Evolutionary conservation across 345 rosid species (phyloP).

Genomic region (Salix purpurea): DNA sequence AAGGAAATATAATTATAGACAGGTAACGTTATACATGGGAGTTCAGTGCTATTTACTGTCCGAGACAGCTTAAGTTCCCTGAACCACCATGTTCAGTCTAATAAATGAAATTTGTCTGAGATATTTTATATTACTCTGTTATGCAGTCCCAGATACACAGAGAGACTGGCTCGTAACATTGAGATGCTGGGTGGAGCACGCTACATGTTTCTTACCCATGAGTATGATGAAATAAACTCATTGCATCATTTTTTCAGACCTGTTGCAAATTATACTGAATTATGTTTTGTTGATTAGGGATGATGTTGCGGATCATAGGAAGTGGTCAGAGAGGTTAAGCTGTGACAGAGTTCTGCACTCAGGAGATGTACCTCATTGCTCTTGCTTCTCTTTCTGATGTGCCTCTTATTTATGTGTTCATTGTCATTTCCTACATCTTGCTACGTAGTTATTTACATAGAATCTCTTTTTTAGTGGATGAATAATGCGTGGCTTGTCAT

Average conservation of each 20-base stretch:
- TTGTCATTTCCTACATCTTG: neutral
- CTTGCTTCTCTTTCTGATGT: neutral
- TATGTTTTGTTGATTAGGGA: slow-evolving; percentile 41
- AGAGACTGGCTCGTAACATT: slow-evolving; percentile 46
- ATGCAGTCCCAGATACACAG: slow-evolving; percentile 54
- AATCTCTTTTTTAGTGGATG: neutral
- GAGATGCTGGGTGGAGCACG: slow-evolving; percentile 53
- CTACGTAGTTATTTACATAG: neutral
- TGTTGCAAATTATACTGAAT: slow-evolving; percentile 1
- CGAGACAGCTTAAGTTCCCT: neutral
- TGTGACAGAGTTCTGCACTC: slow-evolving; percentile 53
- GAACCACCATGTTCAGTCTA: neutral
- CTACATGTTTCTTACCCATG: slow-evolving; percentile 62
- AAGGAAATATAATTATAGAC: slow-evolving; percentile 62
- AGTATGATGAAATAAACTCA: slow-evolving; percentile 23
- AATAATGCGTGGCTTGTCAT: neutral
- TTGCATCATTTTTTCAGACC: neutral
- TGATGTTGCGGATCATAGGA: slow-evolving; percentile 65
- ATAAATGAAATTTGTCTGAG: neutral
- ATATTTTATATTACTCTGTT: slow-evolving; percentile 2
- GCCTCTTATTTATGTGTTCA: neutral
- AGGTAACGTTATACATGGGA: slow-evolving; percentile 31
- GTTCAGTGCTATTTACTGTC: neutral
- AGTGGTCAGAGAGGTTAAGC: slow-evolving; percentile 52
- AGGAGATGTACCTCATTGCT: slow-evolving; percentile 34